phyloP scores from a whole-genome alignment of 345 rosid species.

The Lumnitzera racemosa region DNA sequence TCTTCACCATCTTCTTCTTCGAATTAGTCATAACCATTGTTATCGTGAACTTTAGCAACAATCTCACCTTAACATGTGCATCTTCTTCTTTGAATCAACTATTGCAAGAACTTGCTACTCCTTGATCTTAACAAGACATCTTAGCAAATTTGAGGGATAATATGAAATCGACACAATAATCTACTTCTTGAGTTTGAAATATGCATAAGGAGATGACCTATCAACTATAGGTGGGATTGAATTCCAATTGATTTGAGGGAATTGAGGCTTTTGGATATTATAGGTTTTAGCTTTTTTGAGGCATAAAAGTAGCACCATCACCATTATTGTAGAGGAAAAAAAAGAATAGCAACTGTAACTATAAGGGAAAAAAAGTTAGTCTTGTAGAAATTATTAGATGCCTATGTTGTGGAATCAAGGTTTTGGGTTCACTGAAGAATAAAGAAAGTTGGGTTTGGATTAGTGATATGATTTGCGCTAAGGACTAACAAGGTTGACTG shows the following conservation, averaged over 20 bases:
- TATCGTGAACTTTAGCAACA: too few relatives aligned
- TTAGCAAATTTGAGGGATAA: conserved; percentile 65
- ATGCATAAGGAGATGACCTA: conserved; percentile 51
- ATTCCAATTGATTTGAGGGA: conserved; percentile 72
- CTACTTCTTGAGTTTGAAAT: conserved; percentile 78
- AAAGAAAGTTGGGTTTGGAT: too few relatives aligned
- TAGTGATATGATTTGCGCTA: too few relatives aligned
- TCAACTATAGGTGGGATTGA: conserved; percentile 44
- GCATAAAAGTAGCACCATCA: conserved; percentile 58
- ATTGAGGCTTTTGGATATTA: conserved; percentile 33
- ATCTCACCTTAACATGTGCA: too few relatives aligned
- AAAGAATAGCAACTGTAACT: conserved; percentile 46
- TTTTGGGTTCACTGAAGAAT: conserved; percentile 44
- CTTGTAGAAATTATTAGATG: conserved; percentile 53
- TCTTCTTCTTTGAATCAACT: conserved; percentile 53
- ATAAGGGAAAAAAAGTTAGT: conserved; percentile 37
- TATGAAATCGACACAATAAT: conserved; percentile 69
- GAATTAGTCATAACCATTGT: too few relatives aligned
- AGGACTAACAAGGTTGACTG: too few relatives aligned
- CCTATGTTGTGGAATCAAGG: conserved; percentile 79
- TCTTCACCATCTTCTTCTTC: too few relatives aligned
- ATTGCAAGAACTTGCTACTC: conserved; percentile 94
- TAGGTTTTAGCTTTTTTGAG: conserved; percentile 51
- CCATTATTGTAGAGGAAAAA: conserved; percentile 66
- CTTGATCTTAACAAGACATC: conserved; percentile 51